phyloP scores from a whole-genome alignment of 768 basidiomycete genomes.

The Mrakia hoshinonis region DNA sequence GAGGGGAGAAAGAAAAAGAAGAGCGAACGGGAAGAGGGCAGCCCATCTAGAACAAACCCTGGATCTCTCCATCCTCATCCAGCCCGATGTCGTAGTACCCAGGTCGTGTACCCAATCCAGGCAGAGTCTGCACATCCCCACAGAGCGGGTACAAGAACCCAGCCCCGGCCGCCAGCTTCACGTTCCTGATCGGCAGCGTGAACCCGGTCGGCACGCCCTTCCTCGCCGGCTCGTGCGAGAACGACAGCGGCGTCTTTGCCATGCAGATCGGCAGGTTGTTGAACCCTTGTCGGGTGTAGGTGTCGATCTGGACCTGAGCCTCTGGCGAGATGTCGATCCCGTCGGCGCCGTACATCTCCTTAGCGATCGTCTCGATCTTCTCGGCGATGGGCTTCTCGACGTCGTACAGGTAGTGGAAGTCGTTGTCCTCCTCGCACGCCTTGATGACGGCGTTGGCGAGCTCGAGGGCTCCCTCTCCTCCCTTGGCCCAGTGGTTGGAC shows the following conservation, averaged over 20 bases:
- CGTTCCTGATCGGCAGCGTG: slow-evolving; percentile 79
- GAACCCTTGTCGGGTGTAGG: slow-evolving; percentile 67
- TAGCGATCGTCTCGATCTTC: slow-evolving; percentile 71
- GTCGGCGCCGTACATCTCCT: slow-evolving; percentile 67
- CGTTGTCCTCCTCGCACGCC: slow-evolving; percentile 55
- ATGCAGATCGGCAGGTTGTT: slow-evolving; percentile 63
- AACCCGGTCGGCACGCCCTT: slow-evolving; percentile 88
- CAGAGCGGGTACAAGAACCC: slow-evolving; percentile 87
- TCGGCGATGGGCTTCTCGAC: slow-evolving; percentile 69
- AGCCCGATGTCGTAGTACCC: slow-evolving; percentile 44
- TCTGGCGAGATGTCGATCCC: slow-evolving; percentile 77
- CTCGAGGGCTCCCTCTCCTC: slow-evolving; percentile 78
- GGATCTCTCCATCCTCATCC: slow-evolving; percentile 28
- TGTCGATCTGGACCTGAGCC: slow-evolving; percentile 75
- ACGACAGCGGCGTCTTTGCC: slow-evolving; percentile 97
- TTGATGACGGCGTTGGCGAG: slow-evolving; percentile 87
- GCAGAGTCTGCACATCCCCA: slow-evolving; percentile 93
- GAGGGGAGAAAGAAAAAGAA: neutral
- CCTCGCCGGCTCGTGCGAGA: slow-evolving; percentile 84
- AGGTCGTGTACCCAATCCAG: slow-evolving; percentile 84
- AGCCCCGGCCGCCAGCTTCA: slow-evolving; percentile 82
- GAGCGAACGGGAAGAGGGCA: neutral
- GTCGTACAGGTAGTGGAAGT: slow-evolving; percentile 91
- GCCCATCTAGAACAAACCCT: slow-evolving; percentile 27
- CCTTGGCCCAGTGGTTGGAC: slow-evolving; percentile 95